Evolutionary conservation across 345 rosid genomes (phyloP), one percentile per base, ranked within the genome.

Genomic region (Pugionium cornutum): DNA sequence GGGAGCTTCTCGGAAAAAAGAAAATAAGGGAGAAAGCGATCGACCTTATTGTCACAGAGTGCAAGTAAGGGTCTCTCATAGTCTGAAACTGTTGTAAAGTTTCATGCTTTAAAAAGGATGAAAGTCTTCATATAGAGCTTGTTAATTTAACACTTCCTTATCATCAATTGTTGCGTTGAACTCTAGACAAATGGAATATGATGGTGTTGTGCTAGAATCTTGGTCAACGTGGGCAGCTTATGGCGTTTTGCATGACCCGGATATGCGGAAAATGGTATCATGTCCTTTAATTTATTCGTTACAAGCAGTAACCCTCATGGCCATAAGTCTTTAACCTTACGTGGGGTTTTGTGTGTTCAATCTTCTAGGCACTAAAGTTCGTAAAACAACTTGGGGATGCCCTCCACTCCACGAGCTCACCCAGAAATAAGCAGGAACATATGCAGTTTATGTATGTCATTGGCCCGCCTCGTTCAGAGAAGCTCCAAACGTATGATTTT

Each of bases 211-310:
- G 80, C 84, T 92, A 6, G 96, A 92, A 72, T 84, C 98, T 73
- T 89, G 98, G 98, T 86, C 97, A 35, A 84, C 89, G 76, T 92
- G 98, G 98, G 80, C 86, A 72, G 95, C 85, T 40, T 85, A 84
- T 79, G 95, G 95, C 31, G 54, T 92, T 64, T 79, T 89, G 74
- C 77, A 75, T 67, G 89, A 84, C 56, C 82, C 86, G 33, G 79
- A 79, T 26, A 40, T 77, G 84, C 80, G 97, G 63, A 85, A 70
- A 62, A 68, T 64, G 94, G 96, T 87, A 73, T 36, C 5, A 72
- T 62, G 57, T 18, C 9, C 40, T 29, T 59, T 58, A 59, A 44
- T 33, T 6, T 44, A 8, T 45, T 31, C 11, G 6, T 43, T 31
- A 33, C 53, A 59, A 32, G 39, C 40, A 40, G 28, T 6, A 39